Evolutionary conservation across 495 filamentous ascomycete species (phyloP).

Genomic region (Aspergillus carlsbadensis): DNA sequence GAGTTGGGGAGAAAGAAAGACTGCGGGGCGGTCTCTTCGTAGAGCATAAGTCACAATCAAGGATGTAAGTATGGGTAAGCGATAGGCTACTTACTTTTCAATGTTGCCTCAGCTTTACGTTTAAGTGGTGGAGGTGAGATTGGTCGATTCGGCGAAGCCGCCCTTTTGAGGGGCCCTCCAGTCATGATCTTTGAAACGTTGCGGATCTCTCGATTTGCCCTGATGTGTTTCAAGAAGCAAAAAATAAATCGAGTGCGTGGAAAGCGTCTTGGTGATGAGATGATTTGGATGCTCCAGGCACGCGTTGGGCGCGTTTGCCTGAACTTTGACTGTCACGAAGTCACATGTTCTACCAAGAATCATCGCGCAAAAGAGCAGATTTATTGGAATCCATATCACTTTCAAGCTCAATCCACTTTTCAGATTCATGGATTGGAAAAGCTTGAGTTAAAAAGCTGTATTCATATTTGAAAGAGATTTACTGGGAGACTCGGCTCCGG

Average conservation of each 20-base stretch:
- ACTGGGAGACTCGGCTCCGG: conserved; percentile 19
- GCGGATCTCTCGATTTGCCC: neutral
- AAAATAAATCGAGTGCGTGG: neutral
- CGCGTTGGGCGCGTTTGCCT: conserved; percentile 32
- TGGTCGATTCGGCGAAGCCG: conserved; percentile 32
- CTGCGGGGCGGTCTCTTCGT: conserved; percentile 62
- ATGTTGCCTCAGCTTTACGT: conserved; percentile 65
- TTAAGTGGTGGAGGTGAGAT: conserved; percentile 50
- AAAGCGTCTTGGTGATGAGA: neutral
- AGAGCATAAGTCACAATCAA: neutral
- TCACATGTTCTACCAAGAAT: conserved; percentile 37
- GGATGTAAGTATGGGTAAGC: neutral
- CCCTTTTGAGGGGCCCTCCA: conserved; percentile 34
- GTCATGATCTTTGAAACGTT: conserved; percentile 20
- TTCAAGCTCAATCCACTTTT: no score
- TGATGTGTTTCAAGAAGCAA: neutral
- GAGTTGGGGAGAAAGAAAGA: conserved; percentile 89
- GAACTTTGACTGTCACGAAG: conserved; percentile 33
- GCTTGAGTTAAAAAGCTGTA: neutral
- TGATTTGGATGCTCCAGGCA: neutral
- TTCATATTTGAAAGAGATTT: conserved; percentile 2
- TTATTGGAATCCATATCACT: neutral
- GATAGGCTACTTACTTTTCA: conserved; percentile 60
- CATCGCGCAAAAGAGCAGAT: neutral
- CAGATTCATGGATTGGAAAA: neutral